Conservation (phyloP, 2,329 filamentous ascomycete species). For the Talaromyces islandicus region DNA sequence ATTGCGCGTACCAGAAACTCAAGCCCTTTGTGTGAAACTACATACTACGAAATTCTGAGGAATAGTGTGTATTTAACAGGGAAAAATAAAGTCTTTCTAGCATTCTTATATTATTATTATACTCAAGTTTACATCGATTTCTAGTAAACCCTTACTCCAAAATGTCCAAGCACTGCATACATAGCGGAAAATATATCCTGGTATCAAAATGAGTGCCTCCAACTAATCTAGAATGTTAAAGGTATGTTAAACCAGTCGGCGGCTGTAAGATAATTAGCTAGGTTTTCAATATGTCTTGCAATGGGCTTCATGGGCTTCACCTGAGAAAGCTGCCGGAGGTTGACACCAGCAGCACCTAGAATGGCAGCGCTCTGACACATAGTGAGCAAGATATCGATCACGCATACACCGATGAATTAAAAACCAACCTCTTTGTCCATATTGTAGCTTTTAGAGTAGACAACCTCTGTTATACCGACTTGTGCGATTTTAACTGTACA, state of each 20-base stretch:
- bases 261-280: slow-evolving; percentile 41
- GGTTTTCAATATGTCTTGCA: slow-evolving; percentile 1
- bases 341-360: slow-evolving; percentile 76
- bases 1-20: neutral
- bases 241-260: slow-evolving; percentile 58
- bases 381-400: slow-evolving; percentile 9
- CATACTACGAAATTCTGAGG: neutral
- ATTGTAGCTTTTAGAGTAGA: slow-evolving; percentile 89
- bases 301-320: slow-evolving; percentile 41
- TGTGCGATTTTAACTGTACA: slow-evolving; percentile 99
- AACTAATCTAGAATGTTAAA: slow-evolving; percentile 34
- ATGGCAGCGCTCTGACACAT: slow-evolving; percentile 62
- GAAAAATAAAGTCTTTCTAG: neutral
- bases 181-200: neutral
- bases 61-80: neutral
- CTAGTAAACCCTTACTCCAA: neutral
- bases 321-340: slow-evolving; percentile 79
- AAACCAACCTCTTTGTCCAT: slow-evolving; percentile 67
- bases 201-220: neutral
- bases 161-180: neutral
- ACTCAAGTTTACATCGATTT: neutral
- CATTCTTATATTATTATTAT: neutral
- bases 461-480: slow-evolving; percentile 90
- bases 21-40: neutral
- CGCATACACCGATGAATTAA: neutral